Evolutionary conservation across 352 stramenopile genomes (phyloP).

Genomic region (Phytopythium sindhum): DNA sequence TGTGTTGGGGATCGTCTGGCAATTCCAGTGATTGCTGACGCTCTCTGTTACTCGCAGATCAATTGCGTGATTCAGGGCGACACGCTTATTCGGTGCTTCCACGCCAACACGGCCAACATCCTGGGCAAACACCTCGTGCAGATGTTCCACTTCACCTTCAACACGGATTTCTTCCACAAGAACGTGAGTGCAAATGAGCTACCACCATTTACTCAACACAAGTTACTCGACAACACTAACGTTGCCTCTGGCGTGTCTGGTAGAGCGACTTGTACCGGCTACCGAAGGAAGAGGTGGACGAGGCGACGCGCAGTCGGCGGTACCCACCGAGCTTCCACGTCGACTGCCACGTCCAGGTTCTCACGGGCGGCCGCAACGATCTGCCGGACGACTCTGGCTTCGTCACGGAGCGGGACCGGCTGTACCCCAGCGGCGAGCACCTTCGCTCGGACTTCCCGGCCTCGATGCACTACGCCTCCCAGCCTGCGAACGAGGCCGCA

Average conservation of each 20-base stretch:
- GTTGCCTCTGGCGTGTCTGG: neutral
- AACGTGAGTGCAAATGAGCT: conserved; percentile 30
- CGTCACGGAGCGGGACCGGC: conserved; percentile 5
- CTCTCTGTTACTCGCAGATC: conserved; percentile 23
- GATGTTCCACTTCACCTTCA: conserved; percentile 86
- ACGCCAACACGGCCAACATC: conserved; percentile 68
- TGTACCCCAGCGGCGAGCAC: conserved; percentile 6
- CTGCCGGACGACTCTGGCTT: conserved; percentile 6
- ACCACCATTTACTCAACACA: neutral
- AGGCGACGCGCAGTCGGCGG: conserved; percentile 41
- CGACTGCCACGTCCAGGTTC: conserved; percentile 45
- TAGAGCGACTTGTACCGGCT: conserved; percentile 50
- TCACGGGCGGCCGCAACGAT: conserved; percentile 12
- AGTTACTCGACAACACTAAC: neutral
- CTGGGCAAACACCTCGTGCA: conserved; percentile 77
- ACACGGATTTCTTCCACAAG: conserved; percentile 79
- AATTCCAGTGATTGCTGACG: neutral
- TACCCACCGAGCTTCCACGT: conserved; percentile 58
- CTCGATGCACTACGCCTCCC: neutral
- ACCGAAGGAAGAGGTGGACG: conserved; percentile 59
- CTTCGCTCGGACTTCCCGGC: neutral
- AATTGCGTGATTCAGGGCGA: conserved; percentile 76
- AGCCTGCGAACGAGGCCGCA: neutral
- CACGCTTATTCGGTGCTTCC: conserved; percentile 65
- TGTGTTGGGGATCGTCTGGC: neutral